phyloP scores from a whole-genome alignment of 176 grass and related monocot genomes.

The Bothriochloa decipiens region DNA sequence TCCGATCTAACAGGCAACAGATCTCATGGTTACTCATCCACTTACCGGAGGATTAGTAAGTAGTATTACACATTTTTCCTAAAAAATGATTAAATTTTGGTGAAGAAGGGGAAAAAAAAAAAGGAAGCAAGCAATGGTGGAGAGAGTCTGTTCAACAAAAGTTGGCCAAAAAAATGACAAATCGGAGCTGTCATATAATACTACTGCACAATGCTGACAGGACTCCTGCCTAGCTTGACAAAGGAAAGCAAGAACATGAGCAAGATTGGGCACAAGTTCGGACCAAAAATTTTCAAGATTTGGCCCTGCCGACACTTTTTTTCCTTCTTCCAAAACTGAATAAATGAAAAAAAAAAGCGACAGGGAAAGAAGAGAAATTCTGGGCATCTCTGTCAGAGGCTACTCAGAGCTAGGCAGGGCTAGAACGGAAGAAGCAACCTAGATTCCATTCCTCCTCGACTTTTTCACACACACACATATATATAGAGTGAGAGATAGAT shows the following conservation, averaged over 20 bases:
- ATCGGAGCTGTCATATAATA: background rate
- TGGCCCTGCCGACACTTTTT: conserved; percentile 45
- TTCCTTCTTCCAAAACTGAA: background rate
- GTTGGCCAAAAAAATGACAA: background rate
- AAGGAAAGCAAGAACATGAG: conserved; percentile 35
- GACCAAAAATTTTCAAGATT: conserved; percentile 35
- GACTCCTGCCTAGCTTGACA: conserved; percentile 38
- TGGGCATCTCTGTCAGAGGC: conserved; percentile 24
- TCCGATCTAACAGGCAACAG: conserved; percentile 28
- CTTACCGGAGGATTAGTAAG: background rate
- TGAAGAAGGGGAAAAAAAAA: conserved; percentile 12
- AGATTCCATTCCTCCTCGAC: conserved; percentile 45
- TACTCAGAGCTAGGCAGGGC: background rate
- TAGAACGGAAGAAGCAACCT: conserved; percentile 33
- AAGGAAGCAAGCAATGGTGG: background rate
- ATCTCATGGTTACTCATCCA: conserved; percentile 36
- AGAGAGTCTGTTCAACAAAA: conserved; percentile 25
- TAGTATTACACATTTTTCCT: background rate
- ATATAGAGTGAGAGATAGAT: background rate
- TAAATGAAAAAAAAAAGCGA: conserved; percentile 21
- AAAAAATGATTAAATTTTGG: background rate
- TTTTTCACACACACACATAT: background rate
- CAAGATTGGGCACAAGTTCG: conserved; percentile 27
- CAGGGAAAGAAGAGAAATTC: background rate
- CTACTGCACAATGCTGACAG: conserved; percentile 46